phyloP scores from a whole-genome alignment of 208 protist genomes.

The Acanthamoeba quina region DNA sequence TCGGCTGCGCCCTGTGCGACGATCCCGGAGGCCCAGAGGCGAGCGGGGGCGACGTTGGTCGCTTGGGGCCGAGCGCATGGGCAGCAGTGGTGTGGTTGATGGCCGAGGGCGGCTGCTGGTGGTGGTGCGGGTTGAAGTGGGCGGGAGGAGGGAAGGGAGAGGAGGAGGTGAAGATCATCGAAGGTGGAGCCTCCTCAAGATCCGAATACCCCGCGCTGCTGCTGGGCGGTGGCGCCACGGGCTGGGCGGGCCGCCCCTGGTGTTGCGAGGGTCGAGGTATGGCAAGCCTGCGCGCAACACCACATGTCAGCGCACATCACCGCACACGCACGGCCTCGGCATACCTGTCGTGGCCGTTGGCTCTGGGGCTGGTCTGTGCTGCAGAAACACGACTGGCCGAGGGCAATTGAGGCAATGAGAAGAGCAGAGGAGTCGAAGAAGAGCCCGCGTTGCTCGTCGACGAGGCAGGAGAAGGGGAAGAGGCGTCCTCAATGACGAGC shows the following conservation, averaged over 20 bases:
- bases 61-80: not conserved
- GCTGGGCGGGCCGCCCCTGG: not conserved
- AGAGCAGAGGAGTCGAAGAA: not conserved
- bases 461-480: not conserved
- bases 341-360: not conserved
- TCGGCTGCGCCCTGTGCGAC: not conserved
- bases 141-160: not conserved
- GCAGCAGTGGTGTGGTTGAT: not conserved
- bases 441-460: not conserved
- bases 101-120: not conserved
- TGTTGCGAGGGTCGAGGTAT: not conserved
- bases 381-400: not conserved
- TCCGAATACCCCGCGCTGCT: not conserved
- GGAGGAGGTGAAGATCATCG: not conserved
- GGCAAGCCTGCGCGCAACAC: not conserved
- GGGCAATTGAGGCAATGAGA: not conserved
- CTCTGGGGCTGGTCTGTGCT: not conserved
- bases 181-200: not conserved
- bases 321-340: too few relatives aligned
- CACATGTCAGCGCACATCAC: too few relatives aligned
- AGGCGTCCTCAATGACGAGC: slow-evolving; percentile 1
- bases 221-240: not conserved
- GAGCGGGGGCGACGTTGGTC: too few relatives aligned
- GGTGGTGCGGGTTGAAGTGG: not conserved
- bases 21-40: too few relatives aligned